Conservation (phyloP, 768 basidiomycete genomes). For the Boletus vermiculosoides region DNA sequence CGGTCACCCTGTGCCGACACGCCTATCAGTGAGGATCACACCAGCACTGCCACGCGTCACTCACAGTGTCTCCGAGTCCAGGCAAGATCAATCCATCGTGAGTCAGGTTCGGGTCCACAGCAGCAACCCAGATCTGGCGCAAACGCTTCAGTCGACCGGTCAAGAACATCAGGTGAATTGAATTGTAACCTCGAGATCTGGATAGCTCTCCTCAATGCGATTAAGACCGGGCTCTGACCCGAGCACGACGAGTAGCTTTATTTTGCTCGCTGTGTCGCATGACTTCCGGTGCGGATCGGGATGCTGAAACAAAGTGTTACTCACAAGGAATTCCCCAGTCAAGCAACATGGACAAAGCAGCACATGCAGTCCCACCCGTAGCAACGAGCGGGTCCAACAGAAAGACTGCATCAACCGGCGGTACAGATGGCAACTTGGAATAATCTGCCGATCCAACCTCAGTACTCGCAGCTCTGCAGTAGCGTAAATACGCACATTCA, state of each 20-base stretch:
- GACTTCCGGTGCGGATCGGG: background rate
- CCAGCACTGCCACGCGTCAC: slow-evolving; percentile 26
- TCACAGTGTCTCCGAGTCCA: slow-evolving; percentile 86
- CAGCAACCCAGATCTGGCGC: slow-evolving; percentile 80
- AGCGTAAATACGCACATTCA: slow-evolving; percentile 60
- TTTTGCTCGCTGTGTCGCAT: slow-evolving; percentile 49
- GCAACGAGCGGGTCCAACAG: slow-evolving; percentile 92
- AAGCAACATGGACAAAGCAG: slow-evolving; percentile 80
- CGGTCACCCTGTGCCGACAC: slow-evolving; percentile 67
- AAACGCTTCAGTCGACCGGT: background rate
- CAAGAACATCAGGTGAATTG: background rate
- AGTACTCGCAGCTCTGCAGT: background rate
- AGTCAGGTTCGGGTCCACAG: slow-evolving; percentile 73
- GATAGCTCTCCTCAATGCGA: slow-evolving; percentile 63
- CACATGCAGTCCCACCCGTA: slow-evolving; percentile 88
- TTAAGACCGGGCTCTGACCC: slow-evolving; percentile 74
- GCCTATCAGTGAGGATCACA: background rate
- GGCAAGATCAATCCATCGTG: slow-evolving; percentile 79
- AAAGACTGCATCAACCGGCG: slow-evolving; percentile 80
- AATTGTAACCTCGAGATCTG: slow-evolving; percentile 69
- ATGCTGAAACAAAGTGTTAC: slow-evolving; percentile 14
- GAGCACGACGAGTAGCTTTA: slow-evolving; percentile 82
- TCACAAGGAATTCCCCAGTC: slow-evolving; percentile 80
- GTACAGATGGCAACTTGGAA: slow-evolving; percentile 78
- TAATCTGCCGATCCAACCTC: slow-evolving; percentile 55